Evolutionary conservation across 1,139 yeast genomes (phyloP), one percentile per base, ranked within the genome.

Genomic region (Taphrina betulina): DNA sequence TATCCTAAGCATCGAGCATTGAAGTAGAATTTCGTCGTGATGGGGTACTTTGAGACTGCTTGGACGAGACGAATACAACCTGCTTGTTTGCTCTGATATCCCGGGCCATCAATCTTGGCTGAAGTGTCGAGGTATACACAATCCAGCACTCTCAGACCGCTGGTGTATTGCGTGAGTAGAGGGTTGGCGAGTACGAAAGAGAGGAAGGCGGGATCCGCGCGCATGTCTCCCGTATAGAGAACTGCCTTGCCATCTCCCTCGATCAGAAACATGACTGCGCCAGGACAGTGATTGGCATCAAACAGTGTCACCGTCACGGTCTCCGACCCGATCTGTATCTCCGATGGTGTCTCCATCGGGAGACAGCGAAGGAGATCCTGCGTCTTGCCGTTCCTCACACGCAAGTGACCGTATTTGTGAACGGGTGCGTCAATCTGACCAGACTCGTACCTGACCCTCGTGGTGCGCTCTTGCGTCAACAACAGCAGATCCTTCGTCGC

Each of bases 271-370:
- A 81, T 79, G 3, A 73, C 71, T 2, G 84, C 73, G 1, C 86
- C 87, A 3, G 84, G 82, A 62, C 86, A 82, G 63, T 82, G 87
- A 62, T 81, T 76, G 0, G 81, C 71, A 31, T 66, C 69, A 5
- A 72, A 57, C 3, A 70, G 62, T 1, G 73, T 71, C 3, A 71
- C 69, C 24, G 57, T 61, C 16, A 69, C 58, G 5, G 51, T 28
- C 3, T 53, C 60, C 14, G 46, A 42, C 1, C 59, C 60, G 24
- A 66, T 57, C 3, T 58, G 50, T 3, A 70, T 58, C 28, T 23
- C 53, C 1, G 64, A 48, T 1, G 67, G 65, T 16, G 59, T 51
- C 44, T 64, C 61, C 34, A 65, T 57, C 2, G 66, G 64, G 43
- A 67, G 29, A 5, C 61, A 58, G 5, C 59, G 52, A 48, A 60